A percentile compares a stretch with the other conserved stretches of the same genome.
phyloP scores from a whole-genome alignment of 2,329 filamentous ascomycete species.

The Neofusicoccum laricinum region DNA sequence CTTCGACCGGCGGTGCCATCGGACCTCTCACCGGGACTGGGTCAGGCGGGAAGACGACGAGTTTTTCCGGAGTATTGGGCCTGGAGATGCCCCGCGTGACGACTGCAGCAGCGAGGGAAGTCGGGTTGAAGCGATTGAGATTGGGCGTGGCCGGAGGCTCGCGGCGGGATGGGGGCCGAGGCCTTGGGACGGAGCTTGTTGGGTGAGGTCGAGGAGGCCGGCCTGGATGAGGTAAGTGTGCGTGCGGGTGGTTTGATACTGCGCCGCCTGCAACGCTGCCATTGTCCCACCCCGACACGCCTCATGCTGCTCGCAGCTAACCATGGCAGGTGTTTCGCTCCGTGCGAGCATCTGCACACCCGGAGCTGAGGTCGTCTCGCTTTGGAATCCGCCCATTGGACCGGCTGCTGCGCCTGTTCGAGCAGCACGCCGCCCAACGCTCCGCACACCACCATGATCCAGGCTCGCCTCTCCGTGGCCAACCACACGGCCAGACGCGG shows the following conservation, averaged over 20 bases:
- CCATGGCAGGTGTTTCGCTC: constrained; percentile 39
- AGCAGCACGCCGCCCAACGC: constrained; percentile 12
- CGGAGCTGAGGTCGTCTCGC: constrained; percentile 18
- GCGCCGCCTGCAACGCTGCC: no score
- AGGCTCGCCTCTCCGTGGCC: background rate
- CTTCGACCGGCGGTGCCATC: constrained; percentile 57
- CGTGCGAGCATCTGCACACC: constrained; percentile 28
- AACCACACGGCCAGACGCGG: constrained; percentile 10
- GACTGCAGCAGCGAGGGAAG: background rate
- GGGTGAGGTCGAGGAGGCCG: constrained; percentile 29
- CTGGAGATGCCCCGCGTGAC: background rate
- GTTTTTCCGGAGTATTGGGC: background rate
- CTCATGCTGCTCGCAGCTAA: no score
- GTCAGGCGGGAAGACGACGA: no score
- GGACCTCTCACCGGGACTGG: no score
- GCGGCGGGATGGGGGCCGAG: constrained; percentile 36
- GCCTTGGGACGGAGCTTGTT: constrained; percentile 54
- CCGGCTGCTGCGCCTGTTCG: constrained; percentile 26
- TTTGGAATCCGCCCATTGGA: constrained; percentile 51
- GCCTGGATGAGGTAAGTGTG: constrained; percentile 42
- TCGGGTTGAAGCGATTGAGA: background rate
- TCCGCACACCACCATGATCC: constrained; percentile 18
- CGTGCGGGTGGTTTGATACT: background rate
- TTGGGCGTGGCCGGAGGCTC: background rate
- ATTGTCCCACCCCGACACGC: no score